These are phyloP conservation scores for Asterella californica DNA, from an alignment of 225 moss, liverwort and hornwort species.

Conservation along the genomic window DNA sequence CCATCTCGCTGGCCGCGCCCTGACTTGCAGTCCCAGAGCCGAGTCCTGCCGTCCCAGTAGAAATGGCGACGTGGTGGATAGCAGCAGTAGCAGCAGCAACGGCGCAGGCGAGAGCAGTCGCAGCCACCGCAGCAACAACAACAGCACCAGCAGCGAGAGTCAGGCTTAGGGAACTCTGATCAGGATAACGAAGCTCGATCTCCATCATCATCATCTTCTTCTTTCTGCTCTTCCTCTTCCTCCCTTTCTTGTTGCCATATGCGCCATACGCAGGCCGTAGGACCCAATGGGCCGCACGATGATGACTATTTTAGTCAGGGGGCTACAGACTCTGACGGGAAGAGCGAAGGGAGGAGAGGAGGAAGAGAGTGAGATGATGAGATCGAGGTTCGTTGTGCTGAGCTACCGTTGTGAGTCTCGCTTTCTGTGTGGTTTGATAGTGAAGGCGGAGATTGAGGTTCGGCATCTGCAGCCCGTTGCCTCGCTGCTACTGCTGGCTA, in stretches of 20 bases:
- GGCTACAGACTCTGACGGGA: no score
- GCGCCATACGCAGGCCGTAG: slow-evolving; percentile 2
- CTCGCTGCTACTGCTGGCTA: no score
- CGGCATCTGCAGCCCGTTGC: slow-evolving; percentile 11
- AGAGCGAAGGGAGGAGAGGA: no score
- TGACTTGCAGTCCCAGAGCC: slow-evolving; percentile 35
- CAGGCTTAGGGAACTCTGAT: slow-evolving; percentile 8
- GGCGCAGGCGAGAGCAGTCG: not conserved
- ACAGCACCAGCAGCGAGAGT: slow-evolving; percentile 30
- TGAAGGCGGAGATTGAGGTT: not conserved
- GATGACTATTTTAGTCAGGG: no score
- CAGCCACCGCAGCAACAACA: no score
- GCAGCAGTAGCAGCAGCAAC: slow-evolving; percentile 9
- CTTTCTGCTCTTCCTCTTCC: no score
- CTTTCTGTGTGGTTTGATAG: slow-evolving; percentile 18
- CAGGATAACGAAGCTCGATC: slow-evolving; percentile 3
- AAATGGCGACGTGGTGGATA: not conserved
- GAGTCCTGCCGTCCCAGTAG: slow-evolving; percentile 32
- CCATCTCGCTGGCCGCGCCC: slow-evolving; percentile 60
- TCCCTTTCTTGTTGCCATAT: no score
- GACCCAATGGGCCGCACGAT: slow-evolving; percentile 15
- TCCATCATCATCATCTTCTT: not conserved
- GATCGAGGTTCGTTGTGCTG: not conserved
- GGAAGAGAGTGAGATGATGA: not conserved
- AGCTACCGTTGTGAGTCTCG: not conserved